Percentiles rank a stretch among this genome's conserved stretches.
Evolutionary conservation across 202 grass and related monocot species (phyloP).

Genomic region (Zizania palustris): DNA sequence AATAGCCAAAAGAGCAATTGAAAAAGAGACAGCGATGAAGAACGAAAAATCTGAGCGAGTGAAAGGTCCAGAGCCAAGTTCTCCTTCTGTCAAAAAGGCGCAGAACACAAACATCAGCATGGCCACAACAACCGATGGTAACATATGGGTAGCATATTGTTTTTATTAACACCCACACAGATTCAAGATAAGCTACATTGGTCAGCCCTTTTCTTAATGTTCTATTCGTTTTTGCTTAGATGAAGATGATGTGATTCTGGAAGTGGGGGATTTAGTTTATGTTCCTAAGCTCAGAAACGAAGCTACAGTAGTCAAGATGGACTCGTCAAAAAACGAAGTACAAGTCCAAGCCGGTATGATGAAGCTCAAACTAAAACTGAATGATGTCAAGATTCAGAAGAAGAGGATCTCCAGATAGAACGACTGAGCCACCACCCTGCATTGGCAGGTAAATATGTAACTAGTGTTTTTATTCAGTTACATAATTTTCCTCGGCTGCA

Average conservation of each 20-base stretch:
- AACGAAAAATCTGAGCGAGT: conserved; percentile 30
- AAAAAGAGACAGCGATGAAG: conserved; percentile 35
- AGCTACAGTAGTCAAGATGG: conserved; percentile 61
- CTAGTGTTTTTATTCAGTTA: conserved; percentile 26
- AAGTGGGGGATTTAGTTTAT: conserved; percentile 59
- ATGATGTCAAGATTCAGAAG: conserved; percentile 53
- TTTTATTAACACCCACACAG: not conserved
- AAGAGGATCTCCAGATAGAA: conserved; percentile 48
- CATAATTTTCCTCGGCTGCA: not conserved
- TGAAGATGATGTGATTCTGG: conserved; percentile 48
- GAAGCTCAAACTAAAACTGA: conserved; percentile 71
- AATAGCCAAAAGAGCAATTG: conserved; percentile 46
- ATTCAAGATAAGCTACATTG: conserved; percentile 22
- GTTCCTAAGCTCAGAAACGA: conserved; percentile 66
- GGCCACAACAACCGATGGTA: conserved; percentile 27
- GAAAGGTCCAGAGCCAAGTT: conserved; percentile 24
- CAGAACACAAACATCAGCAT: conserved; percentile 32
- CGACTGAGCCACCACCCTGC: not conserved
- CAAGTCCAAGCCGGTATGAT: conserved; percentile 70
- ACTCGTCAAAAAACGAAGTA: conserved; percentile 54
- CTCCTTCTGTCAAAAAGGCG: conserved; percentile 22
- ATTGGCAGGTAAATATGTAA: conserved; percentile 20
- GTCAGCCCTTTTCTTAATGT: not conserved
- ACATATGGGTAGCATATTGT: not conserved
- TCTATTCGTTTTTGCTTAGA: conserved; percentile 34